phyloP scores from a whole-genome alignment of 495 filamentous ascomycete genomes.

The Aspergillus heteromorphus region DNA sequence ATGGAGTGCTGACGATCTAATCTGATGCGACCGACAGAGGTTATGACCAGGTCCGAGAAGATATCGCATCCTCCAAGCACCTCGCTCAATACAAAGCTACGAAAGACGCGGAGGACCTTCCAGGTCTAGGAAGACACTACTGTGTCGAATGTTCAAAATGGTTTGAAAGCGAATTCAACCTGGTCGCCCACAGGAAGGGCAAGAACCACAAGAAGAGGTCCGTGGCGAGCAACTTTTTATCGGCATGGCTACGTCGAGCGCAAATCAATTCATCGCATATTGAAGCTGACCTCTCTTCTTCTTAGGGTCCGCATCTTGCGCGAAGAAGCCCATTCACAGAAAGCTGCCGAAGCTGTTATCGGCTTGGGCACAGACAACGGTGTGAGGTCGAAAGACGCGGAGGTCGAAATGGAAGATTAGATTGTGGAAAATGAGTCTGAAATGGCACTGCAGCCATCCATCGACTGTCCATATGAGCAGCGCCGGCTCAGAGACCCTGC shows the following conservation, averaged over 20 bases:
- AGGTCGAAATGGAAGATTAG: constrained; percentile 35
- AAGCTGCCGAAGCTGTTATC: constrained; percentile 75
- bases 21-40: constrained; percentile 47
- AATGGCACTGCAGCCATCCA: background rate
- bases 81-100: constrained; percentile 68
- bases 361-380: constrained; percentile 66
- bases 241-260: background rate
- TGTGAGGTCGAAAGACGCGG: constrained; percentile 24
- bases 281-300: constrained; percentile 1
- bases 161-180: constrained; percentile 81
- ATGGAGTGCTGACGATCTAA: background rate
- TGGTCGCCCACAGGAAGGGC: constrained; percentile 71
- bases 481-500: background rate
- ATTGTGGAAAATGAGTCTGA: background rate
- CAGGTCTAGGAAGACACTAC: constrained; percentile 75
- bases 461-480: constrained; percentile 4
- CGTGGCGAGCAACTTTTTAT: constrained; percentile 15
- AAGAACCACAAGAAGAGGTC: constrained; percentile 92
- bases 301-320: constrained; percentile 65
- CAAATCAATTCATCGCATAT: background rate
- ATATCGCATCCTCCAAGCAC: constrained; percentile 70
- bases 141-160: constrained; percentile 95
- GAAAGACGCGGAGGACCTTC: constrained; percentile 80
- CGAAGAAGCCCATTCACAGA: constrained; percentile 80
- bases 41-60: constrained; percentile 82